Percentiles rank a stretch among this genome's conserved stretches.
Evolutionary conservation across 495 filamentous ascomycete genomes (phyloP).

Genomic region (Mytilinidion resinicola): DNA sequence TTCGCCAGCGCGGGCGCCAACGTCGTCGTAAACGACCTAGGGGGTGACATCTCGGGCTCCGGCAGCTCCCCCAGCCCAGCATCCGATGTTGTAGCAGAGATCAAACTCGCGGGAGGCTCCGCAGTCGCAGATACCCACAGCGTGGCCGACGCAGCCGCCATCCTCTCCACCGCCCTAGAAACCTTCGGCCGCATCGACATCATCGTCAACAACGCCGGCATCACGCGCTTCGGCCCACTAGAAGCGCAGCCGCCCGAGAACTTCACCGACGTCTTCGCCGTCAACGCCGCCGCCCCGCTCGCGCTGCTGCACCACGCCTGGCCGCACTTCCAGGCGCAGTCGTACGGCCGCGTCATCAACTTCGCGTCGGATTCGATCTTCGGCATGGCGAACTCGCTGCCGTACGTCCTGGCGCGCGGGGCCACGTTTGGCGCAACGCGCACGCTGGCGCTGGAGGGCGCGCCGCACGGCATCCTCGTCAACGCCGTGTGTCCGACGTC

Average conservation of each 20-base stretch:
- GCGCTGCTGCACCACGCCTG: slow-evolving; percentile 3
- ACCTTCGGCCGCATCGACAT: slow-evolving; percentile 44
- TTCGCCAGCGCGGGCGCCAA: slow-evolving; percentile 23
- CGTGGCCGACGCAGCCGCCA: slow-evolving; percentile 33
- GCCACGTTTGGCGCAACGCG: slow-evolving; percentile 5
- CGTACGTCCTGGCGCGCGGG: neutral
- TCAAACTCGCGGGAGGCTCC: slow-evolving; percentile 38
- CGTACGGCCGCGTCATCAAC: slow-evolving; percentile 6
- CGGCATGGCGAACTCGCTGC: neutral
- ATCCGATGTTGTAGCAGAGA: slow-evolving; percentile 29
- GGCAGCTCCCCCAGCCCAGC: slow-evolving; percentile 38
- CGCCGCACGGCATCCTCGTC: slow-evolving; percentile 2
- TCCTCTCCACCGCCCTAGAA: slow-evolving; percentile 11
- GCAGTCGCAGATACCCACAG: slow-evolving; percentile 39
- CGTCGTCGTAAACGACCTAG: slow-evolving; percentile 27
- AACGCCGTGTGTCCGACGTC: slow-evolving; percentile 7
- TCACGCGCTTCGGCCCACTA: slow-evolving; percentile 10
- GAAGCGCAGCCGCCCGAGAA: neutral
- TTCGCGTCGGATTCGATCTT: slow-evolving; percentile 9
- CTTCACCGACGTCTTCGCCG: neutral
- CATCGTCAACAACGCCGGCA: slow-evolving; percentile 50
- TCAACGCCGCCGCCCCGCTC: slow-evolving; percentile 1
- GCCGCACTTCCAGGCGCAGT: slow-evolving; percentile 4
- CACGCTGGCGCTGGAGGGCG: slow-evolving; percentile 6
- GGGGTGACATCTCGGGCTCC: slow-evolving; percentile 26